Conservation (phyloP, 352 stramenopile species). For the Pythium dissotocum region DNA sequence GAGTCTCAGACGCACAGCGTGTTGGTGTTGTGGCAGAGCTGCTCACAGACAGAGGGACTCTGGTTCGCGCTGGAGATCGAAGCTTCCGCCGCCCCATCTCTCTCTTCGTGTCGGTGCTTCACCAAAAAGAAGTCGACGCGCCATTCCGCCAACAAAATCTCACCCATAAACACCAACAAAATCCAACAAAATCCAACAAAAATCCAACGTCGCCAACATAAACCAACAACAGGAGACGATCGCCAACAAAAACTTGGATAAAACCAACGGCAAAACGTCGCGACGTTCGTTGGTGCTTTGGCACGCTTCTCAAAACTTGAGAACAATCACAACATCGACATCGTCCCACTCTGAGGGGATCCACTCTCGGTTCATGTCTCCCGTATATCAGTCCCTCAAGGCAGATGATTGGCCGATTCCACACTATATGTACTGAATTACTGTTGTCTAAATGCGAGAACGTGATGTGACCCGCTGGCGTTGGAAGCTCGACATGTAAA, state of each 20-base stretch:
- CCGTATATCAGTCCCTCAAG: neutral
- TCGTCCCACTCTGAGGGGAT: neutral
- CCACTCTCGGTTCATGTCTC: neutral
- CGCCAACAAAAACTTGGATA: constrained; percentile 6
- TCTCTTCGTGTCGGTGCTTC: constrained; percentile 10
- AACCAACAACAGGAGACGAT: neutral
- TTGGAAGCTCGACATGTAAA: neutral
- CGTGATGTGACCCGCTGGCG: neutral
- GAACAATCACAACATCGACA: neutral
- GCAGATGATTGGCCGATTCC: too few species aligned
- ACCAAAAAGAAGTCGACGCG: neutral
- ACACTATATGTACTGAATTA: neutral
- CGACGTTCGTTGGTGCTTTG: neutral
- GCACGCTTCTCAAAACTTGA: neutral
- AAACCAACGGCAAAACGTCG: neutral
- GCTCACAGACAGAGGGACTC: too few species aligned
- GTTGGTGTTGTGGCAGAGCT: constrained; percentile 2
- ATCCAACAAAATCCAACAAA: constrained; percentile 2
- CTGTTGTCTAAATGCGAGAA: neutral
- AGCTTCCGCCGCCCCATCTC: neutral
- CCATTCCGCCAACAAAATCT: neutral
- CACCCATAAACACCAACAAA: neutral
- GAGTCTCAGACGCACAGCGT: neutral
- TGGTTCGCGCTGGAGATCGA: neutral
- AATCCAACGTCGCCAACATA: too few species aligned